Evolutionary conservation across 2,329 filamentous ascomycete species (phyloP), one percentile per base, ranked within the genome.

Genomic region (Pseudocercospora musae): DNA sequence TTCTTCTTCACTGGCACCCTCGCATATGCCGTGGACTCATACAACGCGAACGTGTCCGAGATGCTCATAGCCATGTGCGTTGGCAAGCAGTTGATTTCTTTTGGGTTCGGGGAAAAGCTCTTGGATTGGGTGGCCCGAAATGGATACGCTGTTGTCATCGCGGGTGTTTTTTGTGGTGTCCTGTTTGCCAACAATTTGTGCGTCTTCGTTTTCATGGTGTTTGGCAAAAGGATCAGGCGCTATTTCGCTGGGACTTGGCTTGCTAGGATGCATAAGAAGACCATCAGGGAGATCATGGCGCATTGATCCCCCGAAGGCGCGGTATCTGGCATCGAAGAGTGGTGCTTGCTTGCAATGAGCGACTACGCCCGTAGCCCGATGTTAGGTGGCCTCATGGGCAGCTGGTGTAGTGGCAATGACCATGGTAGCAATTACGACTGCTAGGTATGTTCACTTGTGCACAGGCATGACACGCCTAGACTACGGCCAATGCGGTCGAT

Each of bases 1-100:
- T 59, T 62, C 59, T 68, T 62, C 69, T 76, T 76, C 64, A 71
- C 70, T 13, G 84, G 86, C 68, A 83, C 84, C 10, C 77, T 88
- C 8, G 85, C 84, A 2, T 87, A 87, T 68, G 84, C 85, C 1
- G 81, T 87, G 40, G 85, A 87, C 69, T 82, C 79, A 57, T 85
- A 87, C 72, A 82, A 81, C 20, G 77, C 80, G 33, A 85, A 86
- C 66, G 82, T 84, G n/a, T 82, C 80, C 23, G 85, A 87, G 74
- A 86, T 87, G 84, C 78, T 87, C 10, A 87, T 77, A 54, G 74
- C 74, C 8, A 76, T 77, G 74, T 70, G 74, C 27, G 31, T 71
- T 29, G 74, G 75, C 33, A 77, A 76, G 59, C 74, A 75, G 57
- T 69, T 73, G 10, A 76, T 76, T 42, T 69, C 62, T 29, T 77